Percentiles rank a stretch among this genome's conserved stretches.
These are phyloP conservation scores for Fusarium piperis DNA, from an alignment of 2,329 filamentous ascomycete species.

Conservation along the genomic window DNA sequence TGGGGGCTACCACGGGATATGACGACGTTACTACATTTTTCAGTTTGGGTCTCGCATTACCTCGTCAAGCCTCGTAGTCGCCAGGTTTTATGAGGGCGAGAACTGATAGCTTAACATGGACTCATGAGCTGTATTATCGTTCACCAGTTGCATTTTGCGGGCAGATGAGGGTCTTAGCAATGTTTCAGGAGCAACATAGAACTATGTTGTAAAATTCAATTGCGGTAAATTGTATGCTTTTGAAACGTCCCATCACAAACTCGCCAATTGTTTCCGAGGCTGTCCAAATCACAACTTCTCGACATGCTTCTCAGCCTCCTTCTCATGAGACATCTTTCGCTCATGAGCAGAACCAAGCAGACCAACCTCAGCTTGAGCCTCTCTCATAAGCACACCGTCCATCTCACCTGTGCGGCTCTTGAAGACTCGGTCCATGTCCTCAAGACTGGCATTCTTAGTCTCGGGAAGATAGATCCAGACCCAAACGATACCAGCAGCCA, in stretches of 20 bases:
- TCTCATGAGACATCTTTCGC: conserved; percentile 2
- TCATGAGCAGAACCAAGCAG: conserved; percentile 9
- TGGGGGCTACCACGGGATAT: neutral
- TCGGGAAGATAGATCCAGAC: conserved; percentile 63
- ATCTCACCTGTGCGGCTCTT: conserved; percentile 47
- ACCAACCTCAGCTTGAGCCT: conserved; percentile 39
- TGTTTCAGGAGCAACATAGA: neutral
- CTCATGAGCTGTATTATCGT: neutral
- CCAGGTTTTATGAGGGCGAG: neutral
- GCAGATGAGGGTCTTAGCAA: neutral
- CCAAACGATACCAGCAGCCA: conserved; percentile 58
- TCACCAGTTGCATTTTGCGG: neutral
- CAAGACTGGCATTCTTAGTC: conserved; percentile 64
- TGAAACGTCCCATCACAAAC: neutral
- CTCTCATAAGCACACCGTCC: conserved; percentile 32
- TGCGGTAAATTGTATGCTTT: neutral
- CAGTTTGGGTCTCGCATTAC: neutral
- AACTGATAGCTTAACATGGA: neutral
- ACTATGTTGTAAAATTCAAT: neutral
- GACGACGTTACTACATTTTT: neutral
- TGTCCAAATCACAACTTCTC: neutral
- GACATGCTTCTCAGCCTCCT: conserved; percentile 6
- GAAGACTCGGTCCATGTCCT: conserved; percentile 65
- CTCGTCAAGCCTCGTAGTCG: too few species aligned
- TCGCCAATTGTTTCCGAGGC: neutral